phyloP scores from a whole-genome alignment of 192 early-diverging fungal genomes.

The Backusella parvicylindrica region DNA sequence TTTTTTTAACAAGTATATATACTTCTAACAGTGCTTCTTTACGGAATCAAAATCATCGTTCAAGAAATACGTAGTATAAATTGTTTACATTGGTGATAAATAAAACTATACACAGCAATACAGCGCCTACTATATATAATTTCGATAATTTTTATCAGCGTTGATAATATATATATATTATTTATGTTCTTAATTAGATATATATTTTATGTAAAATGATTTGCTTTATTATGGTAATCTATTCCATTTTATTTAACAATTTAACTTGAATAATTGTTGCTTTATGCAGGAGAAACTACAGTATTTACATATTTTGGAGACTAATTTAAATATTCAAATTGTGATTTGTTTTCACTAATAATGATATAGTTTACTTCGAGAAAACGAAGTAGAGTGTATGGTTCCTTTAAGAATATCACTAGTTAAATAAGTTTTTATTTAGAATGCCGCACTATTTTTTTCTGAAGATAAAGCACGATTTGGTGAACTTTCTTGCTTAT shows the following conservation, averaged over 20 bases:
- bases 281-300: neutral
- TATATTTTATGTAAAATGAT: too few species aligned
- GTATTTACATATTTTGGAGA: neutral
- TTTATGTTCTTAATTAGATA: too few species aligned
- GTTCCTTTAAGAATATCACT: neutral
- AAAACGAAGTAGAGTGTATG: neutral
- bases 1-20: neutral
- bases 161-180: too few species aligned
- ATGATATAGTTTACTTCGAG: neutral
- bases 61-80: too few species aligned
- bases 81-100: too few species aligned
- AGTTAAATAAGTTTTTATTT: neutral
- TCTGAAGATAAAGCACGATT: neutral
- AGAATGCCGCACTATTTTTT: neutral
- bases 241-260: neutral
- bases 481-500: too few species aligned
- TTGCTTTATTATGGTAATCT: neutral
- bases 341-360: neutral
- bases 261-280: neutral
- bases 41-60: neutral
- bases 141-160: too few species aligned
- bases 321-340: neutral
- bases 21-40: neutral
- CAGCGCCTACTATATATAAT: too few species aligned
- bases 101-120: too few species aligned